These are phyloP conservation scores for Teunomyces funiuensis DNA, from an alignment of 805 yeast species.

Conservation along the genomic window DNA sequence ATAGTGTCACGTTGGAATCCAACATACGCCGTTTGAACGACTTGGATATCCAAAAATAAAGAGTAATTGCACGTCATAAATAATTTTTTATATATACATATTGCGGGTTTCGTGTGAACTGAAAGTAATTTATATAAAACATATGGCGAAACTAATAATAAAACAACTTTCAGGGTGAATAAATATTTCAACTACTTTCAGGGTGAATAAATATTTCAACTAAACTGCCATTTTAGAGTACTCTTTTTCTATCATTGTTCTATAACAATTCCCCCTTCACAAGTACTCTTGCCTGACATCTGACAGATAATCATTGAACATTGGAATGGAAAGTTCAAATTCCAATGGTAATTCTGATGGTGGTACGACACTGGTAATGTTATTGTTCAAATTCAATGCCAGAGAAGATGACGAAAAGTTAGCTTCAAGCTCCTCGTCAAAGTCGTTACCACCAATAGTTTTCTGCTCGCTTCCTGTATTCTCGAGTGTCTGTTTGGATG, in stretches of 20 bases:
- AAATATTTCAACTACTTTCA: slow-evolving; percentile 5
- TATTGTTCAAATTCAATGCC: slow-evolving; percentile 5
- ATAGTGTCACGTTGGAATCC: slow-evolving; percentile 22
- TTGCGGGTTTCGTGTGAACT: not conserved
- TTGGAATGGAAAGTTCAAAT: slow-evolving; percentile 12
- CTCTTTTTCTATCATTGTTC: slow-evolving; percentile 1
- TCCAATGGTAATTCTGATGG: slow-evolving; percentile 11
- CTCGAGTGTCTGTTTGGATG: not conserved
- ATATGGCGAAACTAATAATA: slow-evolving; percentile 2
- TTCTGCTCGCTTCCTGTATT: not conserved
- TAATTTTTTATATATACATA: not conserved
- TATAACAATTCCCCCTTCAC: not conserved
- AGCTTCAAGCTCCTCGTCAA: slow-evolving; percentile 1
- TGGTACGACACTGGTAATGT: slow-evolving; percentile 9
- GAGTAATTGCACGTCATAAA: not conserved
- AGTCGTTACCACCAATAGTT: not conserved
- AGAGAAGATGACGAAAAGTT: slow-evolving; percentile 2
- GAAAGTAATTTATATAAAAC: slow-evolving; percentile 4
- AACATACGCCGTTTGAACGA: slow-evolving; percentile 33
- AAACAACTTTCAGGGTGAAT: slow-evolving; percentile 3
- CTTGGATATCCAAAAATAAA: slow-evolving; percentile 20
- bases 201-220: slow-evolving; percentile 3
- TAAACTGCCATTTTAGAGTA: too few relatives aligned
- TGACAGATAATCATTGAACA: slow-evolving; percentile 7
- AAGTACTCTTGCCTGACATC: not conserved